Percentiles rank a stretch among this genome's conserved stretches.
Conservation (phyloP, 169 alveolate genomes). For the Plasmodium vinckei region DNA sequence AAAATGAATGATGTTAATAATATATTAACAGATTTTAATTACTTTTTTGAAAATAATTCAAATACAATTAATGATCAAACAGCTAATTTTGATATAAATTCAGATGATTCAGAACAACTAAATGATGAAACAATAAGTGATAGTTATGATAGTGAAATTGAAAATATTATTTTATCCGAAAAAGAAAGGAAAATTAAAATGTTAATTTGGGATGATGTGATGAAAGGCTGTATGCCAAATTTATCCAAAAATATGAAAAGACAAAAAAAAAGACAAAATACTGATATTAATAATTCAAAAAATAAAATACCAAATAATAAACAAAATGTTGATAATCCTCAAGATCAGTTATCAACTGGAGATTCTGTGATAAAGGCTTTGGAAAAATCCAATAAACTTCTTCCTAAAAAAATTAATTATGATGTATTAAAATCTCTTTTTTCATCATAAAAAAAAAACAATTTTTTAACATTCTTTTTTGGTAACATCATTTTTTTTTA, state of each 20-base stretch:
- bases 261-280: slow-evolving; percentile 77
- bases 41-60: slow-evolving; percentile 47
- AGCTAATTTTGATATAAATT: background rate
- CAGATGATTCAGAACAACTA: slow-evolving; percentile 15
- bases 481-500: too few relatives aligned
- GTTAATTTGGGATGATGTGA: slow-evolving; percentile 91
- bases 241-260: slow-evolving; percentile 83
- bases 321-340: slow-evolving; percentile 76
- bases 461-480: too few relatives aligned
- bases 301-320: slow-evolving; percentile 75
- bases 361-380: slow-evolving; percentile 67
- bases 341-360: slow-evolving; percentile 49
- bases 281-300: slow-evolving; percentile 75
- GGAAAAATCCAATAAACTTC: slow-evolving; percentile 52
- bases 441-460: slow-evolving; percentile 23
- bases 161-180: slow-evolving; percentile 84
- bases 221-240: slow-evolving; percentile 87
- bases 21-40: slow-evolving; percentile 51
- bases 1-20: slow-evolving; percentile 6
- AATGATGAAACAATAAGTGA: slow-evolving; percentile 77
- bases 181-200: slow-evolving; percentile 86
- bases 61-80: slow-evolving; percentile 25
- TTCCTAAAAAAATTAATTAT: slow-evolving; percentile 43
- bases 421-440: slow-evolving; percentile 69
- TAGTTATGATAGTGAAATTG: slow-evolving; percentile 80